Evolutionary conservation across 2,329 filamentous ascomycete species (phyloP), one percentile per base, ranked within the genome.

Genomic region (Geosmithia flava): DNA sequence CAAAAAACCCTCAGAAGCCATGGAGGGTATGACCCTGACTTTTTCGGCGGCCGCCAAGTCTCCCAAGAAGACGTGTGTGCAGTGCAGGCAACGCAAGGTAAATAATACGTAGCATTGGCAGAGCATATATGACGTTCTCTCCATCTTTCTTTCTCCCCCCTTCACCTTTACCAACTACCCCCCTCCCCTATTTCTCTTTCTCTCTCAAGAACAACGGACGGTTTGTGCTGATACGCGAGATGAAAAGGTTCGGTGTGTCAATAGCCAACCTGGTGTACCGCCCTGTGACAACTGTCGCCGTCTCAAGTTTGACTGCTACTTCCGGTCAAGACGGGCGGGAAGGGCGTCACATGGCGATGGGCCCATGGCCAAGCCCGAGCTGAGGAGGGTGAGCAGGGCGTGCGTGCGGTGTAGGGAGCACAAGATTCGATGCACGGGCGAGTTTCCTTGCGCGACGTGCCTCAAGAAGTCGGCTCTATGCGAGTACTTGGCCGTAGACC

Each of bases 351-450:
- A 30, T n/a, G 27, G 44, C 6, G 46, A 20, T 27, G 39, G 3
- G 11, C 17, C 33, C 3, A 3, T 6, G 16, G 33, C 46, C 8
- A 42, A 40, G 16, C 45, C 45, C 13, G 42, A 47, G 45, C 45
- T 27, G 20, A 20, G 45, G n/a, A 45, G 48, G n/a, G 48, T 44
- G 16, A 47, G 45, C 48, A 49, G 47, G 30, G 48, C 48, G 13
- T 49, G 45, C 41, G 41, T 29, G 3, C 45, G 45, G 3, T 49
- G 48, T 29, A 20, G 45, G 19, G 48, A 49, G 40, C 45, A 47
- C 48, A 49, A 49, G 48, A 49, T 49, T n/a, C 48, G 48, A 39
- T 49, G 48, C 33, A 45, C 47, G 10, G 47, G 47, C 5, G 15
- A 29, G 17, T n/a, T 41, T 6, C 47, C 47, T 3, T 49, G 47